Percentiles rank a stretch among this genome's conserved stretches.
These are phyloP conservation scores for Colletotrichum tamarilloi DNA, from an alignment of 2,329 filamentous ascomycete species.

Conservation along the genomic window DNA sequence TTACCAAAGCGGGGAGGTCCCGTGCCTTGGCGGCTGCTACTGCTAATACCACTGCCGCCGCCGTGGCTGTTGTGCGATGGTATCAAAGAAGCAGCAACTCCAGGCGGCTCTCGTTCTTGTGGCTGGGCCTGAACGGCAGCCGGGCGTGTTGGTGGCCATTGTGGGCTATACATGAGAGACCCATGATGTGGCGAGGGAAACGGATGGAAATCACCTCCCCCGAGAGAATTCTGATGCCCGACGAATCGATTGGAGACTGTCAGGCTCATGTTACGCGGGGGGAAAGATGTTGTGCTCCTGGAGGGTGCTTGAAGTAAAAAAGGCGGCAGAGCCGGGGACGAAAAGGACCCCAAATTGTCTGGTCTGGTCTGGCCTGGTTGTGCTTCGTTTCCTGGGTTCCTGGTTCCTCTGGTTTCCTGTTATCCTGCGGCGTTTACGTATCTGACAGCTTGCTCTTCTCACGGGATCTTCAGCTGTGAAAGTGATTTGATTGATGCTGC, in stretches of 20 bases:
- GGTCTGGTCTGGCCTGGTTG: too few relatives aligned
- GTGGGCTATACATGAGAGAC: conserved; percentile 31
- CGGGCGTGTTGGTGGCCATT: conserved; percentile 29
- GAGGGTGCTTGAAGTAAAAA: background rate
- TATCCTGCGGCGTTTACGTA: background rate
- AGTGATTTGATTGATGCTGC: background rate
- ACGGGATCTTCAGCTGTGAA: background rate
- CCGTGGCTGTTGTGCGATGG: background rate
- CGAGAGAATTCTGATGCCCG: conserved; percentile 31
- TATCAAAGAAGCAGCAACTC: conserved; percentile 8
- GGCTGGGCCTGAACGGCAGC: conserved; percentile 12
- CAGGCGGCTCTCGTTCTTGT: conserved; percentile 14
- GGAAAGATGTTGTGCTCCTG: background rate
- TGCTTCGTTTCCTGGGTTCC: background rate
- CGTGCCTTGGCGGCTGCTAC: background rate
- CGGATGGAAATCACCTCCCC: conserved; percentile 21
- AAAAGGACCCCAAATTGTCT: background rate
- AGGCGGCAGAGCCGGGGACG: background rate
- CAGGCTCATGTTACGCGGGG: conserved; percentile 28
- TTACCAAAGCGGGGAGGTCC: background rate
- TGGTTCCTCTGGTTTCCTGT: background rate
- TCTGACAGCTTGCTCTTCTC: background rate
- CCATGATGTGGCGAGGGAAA: conserved; percentile 30
- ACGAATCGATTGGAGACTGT: conserved; percentile 28
- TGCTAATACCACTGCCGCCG: background rate